phyloP scores from a whole-genome alignment of 1,284 basidiomycete genomes.

The Peniophora sp. region DNA sequence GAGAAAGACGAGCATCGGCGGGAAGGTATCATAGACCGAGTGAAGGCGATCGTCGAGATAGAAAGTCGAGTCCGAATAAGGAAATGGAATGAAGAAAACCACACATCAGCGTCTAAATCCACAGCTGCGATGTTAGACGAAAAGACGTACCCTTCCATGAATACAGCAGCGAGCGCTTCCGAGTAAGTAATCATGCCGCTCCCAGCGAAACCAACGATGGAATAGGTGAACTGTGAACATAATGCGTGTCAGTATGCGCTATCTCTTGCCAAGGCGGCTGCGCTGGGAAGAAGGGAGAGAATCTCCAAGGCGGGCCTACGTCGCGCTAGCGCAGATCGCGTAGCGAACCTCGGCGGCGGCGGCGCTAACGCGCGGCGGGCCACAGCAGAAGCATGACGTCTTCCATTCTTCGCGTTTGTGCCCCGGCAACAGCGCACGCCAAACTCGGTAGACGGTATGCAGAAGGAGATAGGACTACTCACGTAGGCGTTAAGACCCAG shows the following conservation, averaged over 20 bases:
- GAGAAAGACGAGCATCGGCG: too few relatives aligned
- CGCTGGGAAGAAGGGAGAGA: too few relatives aligned
- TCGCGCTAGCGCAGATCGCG: too few relatives aligned
- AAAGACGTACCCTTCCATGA: constrained; percentile 65
- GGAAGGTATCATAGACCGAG: too few relatives aligned
- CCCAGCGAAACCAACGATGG: constrained; percentile 80
- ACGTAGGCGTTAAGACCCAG: constrained; percentile 82
- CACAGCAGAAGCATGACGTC: too few relatives aligned
- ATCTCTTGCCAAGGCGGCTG: not conserved
- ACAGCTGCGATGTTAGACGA: not conserved
- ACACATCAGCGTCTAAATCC: not conserved
- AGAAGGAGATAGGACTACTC: constrained; percentile 19
- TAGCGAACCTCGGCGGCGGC: too few relatives aligned
- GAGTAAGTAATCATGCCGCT: constrained; percentile 70
- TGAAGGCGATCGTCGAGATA: too few relatives aligned
- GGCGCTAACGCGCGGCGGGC: too few relatives aligned
- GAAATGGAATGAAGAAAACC: not conserved
- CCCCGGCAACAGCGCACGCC: not conserved
- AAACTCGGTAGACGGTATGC: not conserved
- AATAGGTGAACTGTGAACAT: constrained; percentile 75
- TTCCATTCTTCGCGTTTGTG: too few relatives aligned
- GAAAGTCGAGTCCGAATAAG: too few relatives aligned
- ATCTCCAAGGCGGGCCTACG: too few relatives aligned
- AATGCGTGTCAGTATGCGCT: not conserved
- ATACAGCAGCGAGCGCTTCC: constrained; percentile 84